These are phyloP conservation scores for Allium sativum DNA, from an alignment of 106 monocot genomes.

Conservation along the genomic window DNA sequence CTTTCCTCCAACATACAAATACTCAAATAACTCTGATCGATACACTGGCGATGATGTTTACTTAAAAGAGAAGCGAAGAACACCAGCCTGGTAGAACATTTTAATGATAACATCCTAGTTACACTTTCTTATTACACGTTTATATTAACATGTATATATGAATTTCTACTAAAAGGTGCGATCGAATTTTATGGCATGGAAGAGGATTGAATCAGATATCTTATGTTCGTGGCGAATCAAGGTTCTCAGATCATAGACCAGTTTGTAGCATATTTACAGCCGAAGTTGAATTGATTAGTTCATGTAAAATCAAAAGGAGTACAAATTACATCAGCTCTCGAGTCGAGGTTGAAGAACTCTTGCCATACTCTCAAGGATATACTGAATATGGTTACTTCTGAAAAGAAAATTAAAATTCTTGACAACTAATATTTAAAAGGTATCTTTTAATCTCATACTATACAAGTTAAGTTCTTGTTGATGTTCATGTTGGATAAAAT, in stretches of 20 bases:
- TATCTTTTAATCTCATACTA: too few relatives aligned
- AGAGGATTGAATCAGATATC: slow-evolving; percentile 62
- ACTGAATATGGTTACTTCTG: slow-evolving; percentile 42
- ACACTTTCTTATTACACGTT: too few relatives aligned
- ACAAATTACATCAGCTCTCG: slow-evolving; percentile 25
- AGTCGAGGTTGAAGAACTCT: slow-evolving; percentile 61
- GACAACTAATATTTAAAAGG: too few relatives aligned
- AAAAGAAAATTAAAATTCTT: not conserved
- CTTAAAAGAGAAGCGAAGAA: slow-evolving; percentile 52
- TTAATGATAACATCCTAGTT: not conserved
- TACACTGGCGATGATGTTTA: slow-evolving; percentile 46
- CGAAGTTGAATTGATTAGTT: slow-evolving; percentile 49
- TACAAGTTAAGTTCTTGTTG: too few relatives aligned
- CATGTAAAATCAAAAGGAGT: slow-evolving; percentile 24
- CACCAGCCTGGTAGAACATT: slow-evolving; percentile 48
- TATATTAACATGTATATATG: too few relatives aligned
- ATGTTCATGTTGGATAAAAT: too few relatives aligned
- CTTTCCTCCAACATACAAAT: slow-evolving; percentile 63
- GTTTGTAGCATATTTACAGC: slow-evolving; percentile 61
- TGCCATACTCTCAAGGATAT: slow-evolving; percentile 45
- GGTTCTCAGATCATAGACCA: slow-evolving; percentile 73
- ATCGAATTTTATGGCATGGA: slow-evolving; percentile 68
- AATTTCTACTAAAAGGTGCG: slow-evolving; percentile 36
- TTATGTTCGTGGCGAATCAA: slow-evolving; percentile 69
- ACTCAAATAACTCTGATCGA: slow-evolving; percentile 55